Evolutionary conservation across 305 asterid species (phyloP).

Genomic region (Fraxinus velutina): DNA sequence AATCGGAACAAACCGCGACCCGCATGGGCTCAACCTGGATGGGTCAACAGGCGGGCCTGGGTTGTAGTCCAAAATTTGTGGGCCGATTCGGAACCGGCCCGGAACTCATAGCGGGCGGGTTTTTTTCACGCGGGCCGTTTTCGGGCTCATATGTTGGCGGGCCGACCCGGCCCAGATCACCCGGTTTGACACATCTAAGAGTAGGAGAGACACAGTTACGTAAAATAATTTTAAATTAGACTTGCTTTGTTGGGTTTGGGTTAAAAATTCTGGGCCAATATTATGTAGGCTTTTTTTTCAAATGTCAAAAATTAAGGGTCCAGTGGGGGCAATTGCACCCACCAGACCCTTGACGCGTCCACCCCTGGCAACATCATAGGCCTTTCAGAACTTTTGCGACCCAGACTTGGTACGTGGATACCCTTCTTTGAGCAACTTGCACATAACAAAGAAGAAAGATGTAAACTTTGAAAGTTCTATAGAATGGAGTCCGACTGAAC

Average conservation of each 20-base stretch:
- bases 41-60: too few species aligned
- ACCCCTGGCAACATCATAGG: constrained; percentile 27
- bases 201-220: too few species aligned
- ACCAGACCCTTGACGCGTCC: not conserved
- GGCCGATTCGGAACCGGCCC: too few species aligned
- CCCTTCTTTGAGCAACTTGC: constrained; percentile 89
- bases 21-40: too few species aligned
- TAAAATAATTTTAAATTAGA: too few species aligned
- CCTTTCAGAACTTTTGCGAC: constrained; percentile 36
- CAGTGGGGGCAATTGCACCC: not conserved
- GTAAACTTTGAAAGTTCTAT: constrained; percentile 65
- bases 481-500: constrained; percentile 72
- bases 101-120: too few species aligned
- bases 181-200: too few species aligned
- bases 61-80: too few species aligned
- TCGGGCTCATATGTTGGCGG: too few species aligned
- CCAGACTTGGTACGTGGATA: constrained; percentile 33
- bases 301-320: not conserved
- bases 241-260: not conserved
- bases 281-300: not conserved
- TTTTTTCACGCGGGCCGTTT: too few species aligned
- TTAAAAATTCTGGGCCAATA: not conserved
- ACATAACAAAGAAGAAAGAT: constrained; percentile 83
- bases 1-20: too few species aligned
- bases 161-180: too few species aligned